Conservation (phyloP, 371 early-diverging fungal genomes). For the Gilbertella persicaria region DNA sequence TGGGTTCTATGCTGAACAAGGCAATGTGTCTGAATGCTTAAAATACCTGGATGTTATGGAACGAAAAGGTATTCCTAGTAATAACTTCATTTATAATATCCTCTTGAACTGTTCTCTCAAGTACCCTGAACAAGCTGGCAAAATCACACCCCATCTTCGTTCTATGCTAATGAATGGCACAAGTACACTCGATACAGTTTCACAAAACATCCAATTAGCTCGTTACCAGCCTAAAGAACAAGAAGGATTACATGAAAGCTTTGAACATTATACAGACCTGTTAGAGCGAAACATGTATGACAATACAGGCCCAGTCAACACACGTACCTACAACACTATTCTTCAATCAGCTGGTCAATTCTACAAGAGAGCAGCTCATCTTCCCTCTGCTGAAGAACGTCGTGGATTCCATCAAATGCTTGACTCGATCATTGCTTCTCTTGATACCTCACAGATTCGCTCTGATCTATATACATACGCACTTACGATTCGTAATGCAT, state of each 20-base stretch:
- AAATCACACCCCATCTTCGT: conserved; percentile 16
- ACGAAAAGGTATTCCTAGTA: conserved; percentile 26
- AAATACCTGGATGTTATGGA: conserved; percentile 35
- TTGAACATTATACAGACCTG: conserved; percentile 14
- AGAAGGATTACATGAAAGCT: conserved; percentile 3
- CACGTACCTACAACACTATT: conserved; percentile 39
- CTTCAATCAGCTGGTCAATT: conserved; percentile 31
- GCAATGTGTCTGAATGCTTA: conserved; percentile 18
- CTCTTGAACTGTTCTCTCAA: conserved; percentile 22
- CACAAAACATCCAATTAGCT: conserved; percentile 17
- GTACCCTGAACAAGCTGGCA: conserved; percentile 15
- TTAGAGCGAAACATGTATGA: conserved; percentile 8
- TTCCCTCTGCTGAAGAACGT: not conserved
- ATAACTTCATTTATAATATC: conserved; percentile 27
- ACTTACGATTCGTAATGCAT: conserved; percentile 36
- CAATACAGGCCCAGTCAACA: conserved; percentile 1
- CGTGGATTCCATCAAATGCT: not conserved
- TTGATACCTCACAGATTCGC: conserved; percentile 15
- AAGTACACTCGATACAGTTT: conserved; percentile 16
- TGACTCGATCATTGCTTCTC: conserved; percentile 11
- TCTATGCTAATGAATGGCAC: conserved; percentile 13
- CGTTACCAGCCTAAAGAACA: not conserved
- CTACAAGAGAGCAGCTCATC: conserved; percentile 1
- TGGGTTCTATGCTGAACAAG: conserved; percentile 21
- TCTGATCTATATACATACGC: conserved; percentile 40